Percentiles rank a stretch among this genome's conserved stretches.
Evolutionary conservation across 2,329 filamentous ascomycete genomes (phyloP).

Genomic region (Pezizomycotina sp.): DNA sequence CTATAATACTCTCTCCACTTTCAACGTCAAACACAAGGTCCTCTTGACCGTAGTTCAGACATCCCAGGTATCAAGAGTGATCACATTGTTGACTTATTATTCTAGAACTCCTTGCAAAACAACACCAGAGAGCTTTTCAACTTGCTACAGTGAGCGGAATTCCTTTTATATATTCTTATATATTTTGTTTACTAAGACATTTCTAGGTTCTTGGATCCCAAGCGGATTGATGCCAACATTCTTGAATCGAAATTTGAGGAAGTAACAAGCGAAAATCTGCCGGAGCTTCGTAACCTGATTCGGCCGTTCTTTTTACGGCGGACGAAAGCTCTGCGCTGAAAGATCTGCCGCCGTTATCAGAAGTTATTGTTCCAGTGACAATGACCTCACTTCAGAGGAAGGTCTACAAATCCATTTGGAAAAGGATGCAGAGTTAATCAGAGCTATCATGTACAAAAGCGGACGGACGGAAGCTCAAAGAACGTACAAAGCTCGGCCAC

Average conservation of each 20-base stretch:
- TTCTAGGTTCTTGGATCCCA: slow-evolving; percentile 75
- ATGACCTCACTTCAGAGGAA: slow-evolving; percentile 91
- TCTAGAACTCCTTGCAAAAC: slow-evolving; percentile 73
- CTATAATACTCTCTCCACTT: slow-evolving; percentile 54
- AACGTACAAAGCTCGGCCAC: slow-evolving; percentile 73
- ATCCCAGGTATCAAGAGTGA: no score
- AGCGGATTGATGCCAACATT: slow-evolving; percentile 46
- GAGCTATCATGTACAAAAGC: slow-evolving; percentile 59
- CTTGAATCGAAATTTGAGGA: slow-evolving; percentile 61
- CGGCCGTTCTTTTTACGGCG: slow-evolving; percentile 49
- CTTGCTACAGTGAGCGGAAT: no score
- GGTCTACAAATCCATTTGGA: slow-evolving; percentile 83
- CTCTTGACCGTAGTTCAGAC: slow-evolving; percentile 65
- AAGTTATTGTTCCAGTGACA: slow-evolving; percentile 88
- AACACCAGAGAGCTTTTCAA: slow-evolving; percentile 93
- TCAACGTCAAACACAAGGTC: slow-evolving; percentile 68
- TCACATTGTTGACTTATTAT: neutral
- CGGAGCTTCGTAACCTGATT: slow-evolving; percentile 49
- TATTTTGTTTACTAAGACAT: no score
- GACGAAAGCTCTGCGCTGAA: slow-evolving; percentile 78
- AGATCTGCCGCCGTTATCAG: slow-evolving; percentile 80
- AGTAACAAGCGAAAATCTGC: slow-evolving; percentile 69
- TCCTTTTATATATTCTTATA: no score
- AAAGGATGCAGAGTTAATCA: slow-evolving; percentile 77
- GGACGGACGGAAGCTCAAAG: slow-evolving; percentile 39